These are phyloP conservation scores for Angomonas deanei DNA, from an alignment of 208 protist genomes.

Conservation along the genomic window DNA sequence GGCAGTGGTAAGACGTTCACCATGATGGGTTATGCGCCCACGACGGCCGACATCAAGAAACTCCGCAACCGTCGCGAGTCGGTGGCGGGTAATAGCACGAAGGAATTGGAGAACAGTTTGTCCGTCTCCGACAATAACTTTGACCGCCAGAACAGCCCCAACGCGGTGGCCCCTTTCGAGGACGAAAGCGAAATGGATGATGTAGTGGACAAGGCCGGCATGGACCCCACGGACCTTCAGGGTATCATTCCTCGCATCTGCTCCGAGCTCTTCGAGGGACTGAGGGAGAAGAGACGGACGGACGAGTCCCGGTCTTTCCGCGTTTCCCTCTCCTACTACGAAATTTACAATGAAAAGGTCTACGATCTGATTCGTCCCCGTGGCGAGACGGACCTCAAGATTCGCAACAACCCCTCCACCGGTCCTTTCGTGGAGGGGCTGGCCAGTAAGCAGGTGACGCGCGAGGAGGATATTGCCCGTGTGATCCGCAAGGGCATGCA, in stretches of 20 bases:
- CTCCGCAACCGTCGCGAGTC: constrained; percentile 18
- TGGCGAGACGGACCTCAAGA: constrained; percentile 45
- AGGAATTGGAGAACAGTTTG: constrained; percentile 6
- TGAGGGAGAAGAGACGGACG: constrained; percentile 45
- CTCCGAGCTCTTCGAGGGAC: constrained; percentile 52
- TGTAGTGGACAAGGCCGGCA: constrained; percentile 37
- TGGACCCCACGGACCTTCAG: constrained; percentile 57
- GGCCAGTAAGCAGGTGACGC: constrained; percentile 31
- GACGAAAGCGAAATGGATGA: constrained; percentile 30
- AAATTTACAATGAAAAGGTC: constrained; percentile 91
- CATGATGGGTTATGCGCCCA: constrained; percentile 81
- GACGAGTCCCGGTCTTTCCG: constrained; percentile 67
- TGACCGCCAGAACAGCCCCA: constrained; percentile 3
- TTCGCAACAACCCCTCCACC: constrained; percentile 54
- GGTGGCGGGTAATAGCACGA: not conserved
- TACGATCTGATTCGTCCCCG: constrained; percentile 62
- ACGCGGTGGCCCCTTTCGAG: constrained; percentile 12
- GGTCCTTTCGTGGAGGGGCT: constrained; percentile 83
- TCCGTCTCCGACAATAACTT: not conserved
- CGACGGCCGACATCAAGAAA: constrained; percentile 15
- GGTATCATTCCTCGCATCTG: constrained; percentile 79
- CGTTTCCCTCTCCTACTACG: constrained; percentile 75
- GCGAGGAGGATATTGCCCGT: constrained; percentile 62
- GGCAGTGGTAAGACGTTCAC: constrained; percentile 92
- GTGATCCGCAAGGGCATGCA: constrained; percentile 68